Conservation (phyloP, 2,329 filamentous ascomycete species). For the Ustulina deusta region DNA sequence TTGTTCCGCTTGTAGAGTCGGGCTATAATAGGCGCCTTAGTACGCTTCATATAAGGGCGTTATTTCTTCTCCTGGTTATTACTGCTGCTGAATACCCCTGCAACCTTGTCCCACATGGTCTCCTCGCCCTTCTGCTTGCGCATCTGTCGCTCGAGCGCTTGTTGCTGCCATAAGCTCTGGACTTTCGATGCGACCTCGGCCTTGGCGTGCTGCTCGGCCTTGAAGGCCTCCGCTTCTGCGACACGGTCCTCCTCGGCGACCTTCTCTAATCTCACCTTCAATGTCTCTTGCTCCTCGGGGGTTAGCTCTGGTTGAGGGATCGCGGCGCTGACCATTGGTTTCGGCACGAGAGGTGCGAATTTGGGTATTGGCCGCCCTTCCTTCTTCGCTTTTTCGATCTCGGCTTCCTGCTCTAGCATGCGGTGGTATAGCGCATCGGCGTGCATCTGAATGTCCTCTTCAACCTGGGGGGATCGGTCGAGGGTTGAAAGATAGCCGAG, state of each 20-base stretch:
- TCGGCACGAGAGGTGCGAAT: constrained; percentile 68
- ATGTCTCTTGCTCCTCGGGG: constrained; percentile 62
- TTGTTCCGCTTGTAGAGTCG: not conserved
- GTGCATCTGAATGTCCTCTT: constrained; percentile 95
- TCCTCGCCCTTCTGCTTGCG: constrained; percentile 68
- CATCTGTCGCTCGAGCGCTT: constrained; percentile 65
- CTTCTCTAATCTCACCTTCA: constrained; percentile 68
- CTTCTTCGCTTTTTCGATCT: constrained; percentile 75
- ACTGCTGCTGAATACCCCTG: constrained; percentile 47
- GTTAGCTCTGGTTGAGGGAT: constrained; percentile 50
- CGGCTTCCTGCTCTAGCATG: constrained; percentile 84
- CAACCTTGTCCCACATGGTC: constrained; percentile 58
- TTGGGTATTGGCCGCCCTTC: constrained; percentile 69
- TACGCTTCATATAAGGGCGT: not conserved
- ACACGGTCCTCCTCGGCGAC: constrained; percentile 68
- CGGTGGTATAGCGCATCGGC: constrained; percentile 90
- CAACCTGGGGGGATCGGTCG: constrained; percentile 73
- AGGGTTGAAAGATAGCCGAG: constrained; percentile 83
- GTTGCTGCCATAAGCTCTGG: constrained; percentile 66
- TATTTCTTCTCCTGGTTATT: constrained; percentile 40
- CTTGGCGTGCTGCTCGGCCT: constrained; percentile 71
- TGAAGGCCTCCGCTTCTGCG: constrained; percentile 72
- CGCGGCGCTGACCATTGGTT: constrained; percentile 41
- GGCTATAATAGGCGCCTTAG: not conserved
- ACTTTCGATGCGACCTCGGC: constrained; percentile 69